Evolutionary conservation across 2,329 filamentous ascomycete species (phyloP).

Genomic region (Aureobasidium musti): DNA sequence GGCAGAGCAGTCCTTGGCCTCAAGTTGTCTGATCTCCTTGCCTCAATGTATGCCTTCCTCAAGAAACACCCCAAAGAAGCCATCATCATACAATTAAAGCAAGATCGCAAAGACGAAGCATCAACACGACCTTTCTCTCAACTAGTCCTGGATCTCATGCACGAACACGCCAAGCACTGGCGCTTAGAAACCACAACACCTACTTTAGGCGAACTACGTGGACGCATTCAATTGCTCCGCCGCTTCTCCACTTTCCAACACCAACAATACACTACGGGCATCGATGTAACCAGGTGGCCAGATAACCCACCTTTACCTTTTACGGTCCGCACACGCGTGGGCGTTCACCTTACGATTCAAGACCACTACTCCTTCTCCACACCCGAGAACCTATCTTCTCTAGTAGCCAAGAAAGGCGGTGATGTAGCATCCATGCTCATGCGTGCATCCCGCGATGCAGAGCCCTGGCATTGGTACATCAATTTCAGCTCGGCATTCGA

Average conservation of each 20-base stretch:
- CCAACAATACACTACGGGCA: slow-evolving; percentile 36
- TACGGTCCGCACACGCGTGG: slow-evolving; percentile 44
- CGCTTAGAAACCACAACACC: slow-evolving; percentile 42
- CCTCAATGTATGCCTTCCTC: slow-evolving; percentile 39
- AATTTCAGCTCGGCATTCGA: slow-evolving; percentile 52
- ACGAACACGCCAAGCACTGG: slow-evolving; percentile 37
- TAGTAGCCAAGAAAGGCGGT: slow-evolving; percentile 47
- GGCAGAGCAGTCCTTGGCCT: slow-evolving; percentile 39
- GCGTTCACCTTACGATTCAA: slow-evolving; percentile 48
- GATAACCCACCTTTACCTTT: slow-evolving; percentile 43
- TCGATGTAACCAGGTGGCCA: slow-evolving; percentile 41
- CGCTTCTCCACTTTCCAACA: slow-evolving; percentile 35
- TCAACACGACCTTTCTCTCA: slow-evolving; percentile 44
- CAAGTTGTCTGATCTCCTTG: slow-evolving; percentile 37
- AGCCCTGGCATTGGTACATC: slow-evolving; percentile 44
- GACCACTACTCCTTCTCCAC: slow-evolving; percentile 52
- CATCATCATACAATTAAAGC: slow-evolving; percentile 42
- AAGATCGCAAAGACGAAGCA: slow-evolving; percentile 39
- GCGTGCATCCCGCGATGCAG: slow-evolving; percentile 38
- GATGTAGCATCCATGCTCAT: slow-evolving; percentile 46
- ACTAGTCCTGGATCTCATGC: slow-evolving; percentile 40
- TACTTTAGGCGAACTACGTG: slow-evolving; percentile 39
- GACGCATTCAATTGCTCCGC: slow-evolving; percentile 44
- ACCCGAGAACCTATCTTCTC: slow-evolving; percentile 43
- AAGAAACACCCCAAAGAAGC: slow-evolving; percentile 38